Base-by-base conservation (phyloP, 495 filamentous ascomycete genomes). In the Bryoglossum gracile region DNA sequence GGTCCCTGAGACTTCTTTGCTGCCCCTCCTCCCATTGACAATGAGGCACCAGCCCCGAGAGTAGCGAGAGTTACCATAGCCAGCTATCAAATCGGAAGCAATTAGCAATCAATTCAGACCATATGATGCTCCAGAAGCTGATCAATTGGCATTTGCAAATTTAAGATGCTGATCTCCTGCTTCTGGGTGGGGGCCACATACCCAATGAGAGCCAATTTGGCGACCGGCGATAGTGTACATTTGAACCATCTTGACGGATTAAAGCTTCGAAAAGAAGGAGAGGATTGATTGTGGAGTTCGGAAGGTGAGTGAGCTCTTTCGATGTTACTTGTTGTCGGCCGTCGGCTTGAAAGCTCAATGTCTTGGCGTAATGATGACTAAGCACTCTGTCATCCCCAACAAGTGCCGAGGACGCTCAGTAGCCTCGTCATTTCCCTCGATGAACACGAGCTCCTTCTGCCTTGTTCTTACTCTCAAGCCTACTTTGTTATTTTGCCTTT, bases 181-280 rank as follows among this genome's bases (percentile, higher is more conserved):
- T 28, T 9, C 22, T 14, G 40, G 45, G 37, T 25, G 30, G 49
- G 56, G 41, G 38, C n/a, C 43, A 86, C 89, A 62, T 80, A 98
- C 91, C 65, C 83, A 71, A 74, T 96, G 92, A 43, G 92, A 94
- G 71, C 86, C 89, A 75, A 98, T 75, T 71, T 95, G 81, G 65
- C 81, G 83, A 76, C 91, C 92, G 70, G 83, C 75, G 63, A 96
- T 73, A 56, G 73, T 81, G 81, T 95, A 96, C 64, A 78, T 79
- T 62, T 72, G 76, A 64, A 89, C 88, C 91, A 97, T 97, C 56
- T 72, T 90, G 76, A 68, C 62, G 67, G 35, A 36, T 43, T 36
- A 39, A 49, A 54, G 67, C 58, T 62, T 60, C 49, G 59, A 64
- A 63, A 25, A 14, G 8, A 22, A 28, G 34, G 28, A 18, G 44